phyloP scores from a whole-genome alignment of 192 early-diverging fungal species.

The Rhizophagus prolifer region DNA sequence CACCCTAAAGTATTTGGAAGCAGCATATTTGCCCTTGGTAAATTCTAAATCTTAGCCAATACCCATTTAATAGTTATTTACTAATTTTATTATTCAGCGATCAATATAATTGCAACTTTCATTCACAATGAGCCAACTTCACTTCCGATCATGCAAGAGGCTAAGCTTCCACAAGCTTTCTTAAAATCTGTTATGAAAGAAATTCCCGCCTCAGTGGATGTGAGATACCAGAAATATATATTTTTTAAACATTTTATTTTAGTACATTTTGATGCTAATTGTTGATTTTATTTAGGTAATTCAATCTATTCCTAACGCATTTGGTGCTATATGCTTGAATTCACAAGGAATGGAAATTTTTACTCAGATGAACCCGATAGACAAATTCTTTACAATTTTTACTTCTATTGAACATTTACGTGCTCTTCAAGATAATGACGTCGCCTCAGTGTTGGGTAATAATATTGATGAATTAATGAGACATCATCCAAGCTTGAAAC shows the following conservation, averaged over 20 bases:
- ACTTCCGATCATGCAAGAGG: constrained; percentile 91
- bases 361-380: constrained; percentile 66
- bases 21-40: constrained; percentile 80
- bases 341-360: constrained; percentile 82
- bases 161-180: constrained; percentile 81
- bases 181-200: constrained; percentile 65
- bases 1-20: constrained; percentile 76
- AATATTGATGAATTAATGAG: constrained; percentile 94
- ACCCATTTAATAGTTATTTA: background rate
- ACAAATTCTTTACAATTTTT: constrained; percentile 73
- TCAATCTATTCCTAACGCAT: constrained; percentile 81
- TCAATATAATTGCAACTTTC: constrained; percentile 92
- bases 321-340: constrained; percentile 97
- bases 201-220: constrained; percentile 81
- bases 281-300: constrained; percentile 43
- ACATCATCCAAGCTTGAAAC: constrained; percentile 87
- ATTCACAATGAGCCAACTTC: constrained; percentile 99
- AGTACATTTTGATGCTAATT: background rate
- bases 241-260: background rate
- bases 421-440: constrained; percentile 78
- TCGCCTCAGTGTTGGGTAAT: constrained; percentile 79
- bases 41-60: constrained; percentile 16
- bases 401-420: constrained; percentile 75
- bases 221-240: constrained; percentile 38
- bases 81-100: constrained; percentile 55